Percentiles rank a stretch among this genome's conserved stretches.
phyloP scores from a whole-genome alignment of 805 yeast genomes.

The Saccharomycopsis fibuligera region DNA sequence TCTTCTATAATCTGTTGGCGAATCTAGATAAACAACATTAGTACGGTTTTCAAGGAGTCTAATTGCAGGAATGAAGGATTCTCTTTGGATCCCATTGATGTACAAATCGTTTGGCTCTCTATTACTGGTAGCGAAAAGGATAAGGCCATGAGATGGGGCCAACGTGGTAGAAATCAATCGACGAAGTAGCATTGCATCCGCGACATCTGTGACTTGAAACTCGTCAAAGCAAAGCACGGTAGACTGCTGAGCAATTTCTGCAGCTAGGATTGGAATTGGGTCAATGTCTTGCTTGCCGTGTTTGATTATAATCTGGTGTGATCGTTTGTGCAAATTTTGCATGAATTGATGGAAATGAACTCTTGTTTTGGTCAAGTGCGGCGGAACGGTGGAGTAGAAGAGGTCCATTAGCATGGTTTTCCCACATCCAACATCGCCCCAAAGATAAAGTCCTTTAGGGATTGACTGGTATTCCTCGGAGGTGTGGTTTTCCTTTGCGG shows the following conservation, averaged over 20 bases:
- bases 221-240: conserved; percentile 92
- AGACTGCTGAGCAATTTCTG: conserved; percentile 69
- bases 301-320: conserved; percentile 63
- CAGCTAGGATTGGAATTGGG: conserved; percentile 77
- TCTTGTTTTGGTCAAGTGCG: conserved; percentile 68
- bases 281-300: conserved; percentile 68
- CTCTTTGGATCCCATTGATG: conserved; percentile 89
- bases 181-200: conserved; percentile 94
- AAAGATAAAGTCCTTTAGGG: conserved; percentile 83
- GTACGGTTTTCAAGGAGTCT: conserved; percentile 67
- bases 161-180: conserved; percentile 63
- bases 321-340: conserved; percentile 86
- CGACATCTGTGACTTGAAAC: conserved; percentile 96
- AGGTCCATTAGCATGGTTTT: conserved; percentile 98
- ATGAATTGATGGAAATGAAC: conserved; percentile 95
- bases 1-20: conserved; percentile 92
- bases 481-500: neutral
- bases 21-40: conserved; percentile 71
- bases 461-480: conserved; percentile 28
- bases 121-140: conserved; percentile 89
- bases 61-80: conserved; percentile 88
- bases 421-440: conserved; percentile 98
- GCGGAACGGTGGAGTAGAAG: conserved; percentile 79
- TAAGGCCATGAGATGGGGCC: conserved; percentile 71
- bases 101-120: conserved; percentile 92